Evolutionary conservation across 2,329 filamentous ascomycete genomes (phyloP).

Genomic region (Lasiodiplodia citricola): DNA sequence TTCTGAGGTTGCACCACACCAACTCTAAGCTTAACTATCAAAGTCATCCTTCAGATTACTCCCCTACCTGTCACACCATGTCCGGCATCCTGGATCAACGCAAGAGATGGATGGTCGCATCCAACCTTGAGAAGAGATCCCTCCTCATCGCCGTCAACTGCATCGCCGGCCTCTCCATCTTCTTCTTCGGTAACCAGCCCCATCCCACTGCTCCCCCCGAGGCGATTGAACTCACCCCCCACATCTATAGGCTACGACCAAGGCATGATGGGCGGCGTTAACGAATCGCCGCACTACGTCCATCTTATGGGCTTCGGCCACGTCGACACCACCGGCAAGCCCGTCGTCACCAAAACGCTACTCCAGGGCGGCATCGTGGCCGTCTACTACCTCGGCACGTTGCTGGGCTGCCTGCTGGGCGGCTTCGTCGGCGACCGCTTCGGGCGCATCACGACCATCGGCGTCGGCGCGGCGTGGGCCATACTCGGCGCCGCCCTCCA

Average conservation of each 20-base stretch:
- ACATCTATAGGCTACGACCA: slow-evolving; percentile 36
- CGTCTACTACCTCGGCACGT: slow-evolving; percentile 39
- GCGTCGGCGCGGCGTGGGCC: background rate
- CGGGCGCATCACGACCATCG: background rate
- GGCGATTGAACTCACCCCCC: too few species aligned
- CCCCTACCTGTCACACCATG: too few species aligned
- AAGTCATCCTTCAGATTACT: too few species aligned
- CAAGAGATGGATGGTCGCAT: slow-evolving; percentile 19
- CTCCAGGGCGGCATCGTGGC: slow-evolving; percentile 41
- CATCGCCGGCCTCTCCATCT: slow-evolving; percentile 38
- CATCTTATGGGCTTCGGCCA: slow-evolving; percentile 39
- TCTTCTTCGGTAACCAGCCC: slow-evolving; percentile 32
- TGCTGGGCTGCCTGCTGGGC: slow-evolving; percentile 35
- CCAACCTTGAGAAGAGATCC: slow-evolving; percentile 36
- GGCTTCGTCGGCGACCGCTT: slow-evolving; percentile 30
- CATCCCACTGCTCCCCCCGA: too few species aligned
- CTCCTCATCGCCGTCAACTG: slow-evolving; percentile 40
- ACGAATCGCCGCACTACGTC: slow-evolving; percentile 40
- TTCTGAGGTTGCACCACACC: too few species aligned
- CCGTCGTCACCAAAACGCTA: slow-evolving; percentile 34
- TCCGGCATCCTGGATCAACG: too few species aligned
- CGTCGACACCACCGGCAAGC: slow-evolving; percentile 33
- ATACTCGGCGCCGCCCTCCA: slow-evolving; percentile 65
- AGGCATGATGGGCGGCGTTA: slow-evolving; percentile 43
- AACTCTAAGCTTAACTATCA: too few species aligned